Evolutionary conservation across 108 stramenopile genomes (phyloP).

Genomic region (Nitzschia inconspicua): DNA sequence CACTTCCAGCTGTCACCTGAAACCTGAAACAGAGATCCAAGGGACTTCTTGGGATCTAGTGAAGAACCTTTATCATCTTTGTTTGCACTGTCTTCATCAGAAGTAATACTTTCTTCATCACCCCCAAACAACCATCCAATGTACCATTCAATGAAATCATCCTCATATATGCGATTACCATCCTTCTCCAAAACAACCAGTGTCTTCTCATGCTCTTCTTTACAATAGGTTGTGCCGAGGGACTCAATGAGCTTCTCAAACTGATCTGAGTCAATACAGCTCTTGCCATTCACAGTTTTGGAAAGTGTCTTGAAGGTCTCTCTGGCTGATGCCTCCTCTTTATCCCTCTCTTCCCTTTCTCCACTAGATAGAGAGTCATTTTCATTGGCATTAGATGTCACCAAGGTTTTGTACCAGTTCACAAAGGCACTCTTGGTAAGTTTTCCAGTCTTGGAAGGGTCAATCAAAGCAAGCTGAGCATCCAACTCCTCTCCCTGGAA

Average conservation of each 20-base stretch:
- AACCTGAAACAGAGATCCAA: constrained; percentile 42
- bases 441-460: constrained; percentile 39
- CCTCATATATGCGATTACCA: constrained; percentile 21
- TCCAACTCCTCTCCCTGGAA: constrained; percentile 83
- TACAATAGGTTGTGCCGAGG: constrained; percentile 85
- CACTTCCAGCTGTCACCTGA: constrained; percentile 86
- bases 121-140: constrained; percentile 82
- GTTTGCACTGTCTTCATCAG: constrained; percentile 52
- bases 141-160: constrained; percentile 80
- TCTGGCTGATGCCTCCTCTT: constrained; percentile 60
- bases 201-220: constrained; percentile 74
- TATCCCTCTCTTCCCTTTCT: constrained; percentile 49
- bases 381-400: constrained; percentile 34
- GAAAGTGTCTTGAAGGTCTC: constrained; percentile 33
- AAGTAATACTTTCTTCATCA: constrained; percentile 23
- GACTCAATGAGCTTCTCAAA: constrained; percentile 73
- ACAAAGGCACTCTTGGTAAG: constrained; percentile 54
- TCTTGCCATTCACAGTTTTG: constrained; percentile 14
- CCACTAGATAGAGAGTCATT: constrained; percentile 46
- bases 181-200: constrained; percentile 50
- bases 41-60: constrained; percentile 14
- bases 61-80: constrained; percentile 17
- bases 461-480: constrained; percentile 53
- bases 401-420: constrained; percentile 60
- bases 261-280: constrained; percentile 32